Evolutionary conservation across 495 filamentous ascomycete species (phyloP), one percentile per base, ranked within the genome.

Genomic region (Oidiodendron maius): DNA sequence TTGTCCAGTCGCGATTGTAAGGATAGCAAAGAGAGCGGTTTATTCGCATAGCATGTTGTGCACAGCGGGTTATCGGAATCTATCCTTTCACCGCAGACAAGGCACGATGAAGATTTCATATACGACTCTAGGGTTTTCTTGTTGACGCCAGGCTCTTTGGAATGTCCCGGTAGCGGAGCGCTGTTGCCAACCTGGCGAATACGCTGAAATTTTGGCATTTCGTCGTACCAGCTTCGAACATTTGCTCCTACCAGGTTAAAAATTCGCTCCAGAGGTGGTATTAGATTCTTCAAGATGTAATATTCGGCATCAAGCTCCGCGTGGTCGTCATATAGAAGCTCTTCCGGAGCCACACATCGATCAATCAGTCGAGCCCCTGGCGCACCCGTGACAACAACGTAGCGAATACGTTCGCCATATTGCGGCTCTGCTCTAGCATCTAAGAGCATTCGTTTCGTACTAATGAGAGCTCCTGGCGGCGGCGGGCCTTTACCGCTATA

Each of bases 191-290:
- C 60, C 37, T 73, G 72, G 22, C 80, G 76, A 30, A 91, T 78
- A 3, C 83, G 77, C 56, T 87, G 87, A 26, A 87, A 74, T 63
- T 94, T 95, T 18, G 93, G 93, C 89, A 96, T 95, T 64, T 95
- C 89, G 45, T 95, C 90, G 52, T 90, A 97, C 93, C 93, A 98
- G 46, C 78, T 73, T 13, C 86, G 73, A 11, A 97, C 86, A 64
- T 94, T 94, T 16, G 90, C 93, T 24, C 93, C 93, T 21, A 97
- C 89, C 11, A 98, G 81, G 62, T 94, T 96, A 74, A 98, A 97
- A 44, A 98, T 97, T 12, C 93, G 80, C 65, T 95, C 93, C 2
- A 98, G 74, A 2, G 93, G 93, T 16, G 94, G 94, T 41, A 98
- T 93, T 20, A 98, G 59, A 58, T 96, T 96, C 71, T 96, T 97